Evolutionary conservation across 176 grass and related monocot genomes (phyloP), one percentile per base, ranked within the genome.

Genomic region (Elaeis guineensis): DNA sequence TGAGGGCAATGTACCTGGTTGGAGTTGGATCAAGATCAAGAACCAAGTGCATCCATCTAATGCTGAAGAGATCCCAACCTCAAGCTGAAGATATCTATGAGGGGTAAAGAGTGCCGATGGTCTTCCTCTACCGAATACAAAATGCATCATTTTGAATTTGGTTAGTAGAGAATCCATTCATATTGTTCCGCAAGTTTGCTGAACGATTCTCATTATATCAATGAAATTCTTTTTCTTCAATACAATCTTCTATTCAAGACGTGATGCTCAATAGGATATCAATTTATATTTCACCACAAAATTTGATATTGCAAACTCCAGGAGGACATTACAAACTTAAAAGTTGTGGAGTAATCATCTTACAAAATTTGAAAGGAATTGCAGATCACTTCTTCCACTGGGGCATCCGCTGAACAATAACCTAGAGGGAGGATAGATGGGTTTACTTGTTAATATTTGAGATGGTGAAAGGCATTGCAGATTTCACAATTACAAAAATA

Each of bases 381-480:
- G 35, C 8, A 44, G 35, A 74, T 88, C 65, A 95, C 66, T 86
- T 89, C 72, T 95, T 95, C 90, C 90, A 75, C 58, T 89, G 85
- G 44, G 79, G 90, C 82, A 95, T 61, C 63, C 90, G 79, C 78
- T 89, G 82, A 19, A 95, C 82, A 18, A 80, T 79, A 32, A 89
- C 77, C 90, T 95, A 62, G 14, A 50, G 48, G 48, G 1, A 62
- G 6, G 35, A 44, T 44, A 11, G 11, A 44, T 44, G 35, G 35
- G 35, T 14, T 44, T 44, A 44, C 35, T 44, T 44, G 9, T 14
- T 44, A 12, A 44, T 2, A 44, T 44, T 44, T 44, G 35, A 44
- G 35, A 44, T 44, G 35, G 35, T 4, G 55, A 30, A 16, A 60
- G 55, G 16, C 71, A 19, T 6, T 35, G 12, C 59, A 65, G 17